Base-by-base conservation (phyloP, 345 rosid species). In the Aquilaria malaccensis region DNA sequence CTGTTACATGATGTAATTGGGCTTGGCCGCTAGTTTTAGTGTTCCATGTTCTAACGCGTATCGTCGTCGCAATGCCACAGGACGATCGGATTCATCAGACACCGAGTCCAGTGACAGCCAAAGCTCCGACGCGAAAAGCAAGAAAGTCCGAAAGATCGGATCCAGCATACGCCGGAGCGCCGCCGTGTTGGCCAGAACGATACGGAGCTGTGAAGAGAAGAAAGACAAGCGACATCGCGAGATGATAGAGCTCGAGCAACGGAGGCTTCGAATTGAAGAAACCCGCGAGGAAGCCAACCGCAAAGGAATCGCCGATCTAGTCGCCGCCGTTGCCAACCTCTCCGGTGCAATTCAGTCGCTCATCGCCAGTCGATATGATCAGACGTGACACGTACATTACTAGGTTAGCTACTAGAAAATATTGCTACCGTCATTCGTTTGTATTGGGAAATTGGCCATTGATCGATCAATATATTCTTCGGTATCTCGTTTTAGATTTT, bases 311-410 rank as follows among this genome's bases (percentile, higher is more conserved):
- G 50, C 73, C 33, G 41, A 37, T 64, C 59, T 72, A 10, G 68
- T 68, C 5, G 33, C 52, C 2, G 76, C 80, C 60, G 50, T 68
- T 13, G 58, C 72, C 57, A 65, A 76, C 49, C 72, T 76, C 37
- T 72, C 80, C 13, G 63, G 56, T 61, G 76, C 80, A 30, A 68
- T 76, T 45, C 80, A 68, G 51, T 68, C 80, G 33, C 52, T 68
- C 13, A 51, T 66, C 14, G 67, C 76, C 68, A 52, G 32, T 13
- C 65, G 52, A 57, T 22, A 45, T 9, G 11, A 67, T 41, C 64
- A 71, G 56, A 63, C 70, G 54, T 70, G 58, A 75, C 29, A 61
- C 5, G 5, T 9, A 37, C 43, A 37, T 37, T 37, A 3, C 5
- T 37, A 9, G 7, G 43, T 9, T 37, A 37, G 1, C 43, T 37